Percentiles rank a stretch among this genome's conserved stretches.
phyloP scores from a whole-genome alignment of 2,329 filamentous ascomycete genomes.

The Fonsecaea nubica region DNA sequence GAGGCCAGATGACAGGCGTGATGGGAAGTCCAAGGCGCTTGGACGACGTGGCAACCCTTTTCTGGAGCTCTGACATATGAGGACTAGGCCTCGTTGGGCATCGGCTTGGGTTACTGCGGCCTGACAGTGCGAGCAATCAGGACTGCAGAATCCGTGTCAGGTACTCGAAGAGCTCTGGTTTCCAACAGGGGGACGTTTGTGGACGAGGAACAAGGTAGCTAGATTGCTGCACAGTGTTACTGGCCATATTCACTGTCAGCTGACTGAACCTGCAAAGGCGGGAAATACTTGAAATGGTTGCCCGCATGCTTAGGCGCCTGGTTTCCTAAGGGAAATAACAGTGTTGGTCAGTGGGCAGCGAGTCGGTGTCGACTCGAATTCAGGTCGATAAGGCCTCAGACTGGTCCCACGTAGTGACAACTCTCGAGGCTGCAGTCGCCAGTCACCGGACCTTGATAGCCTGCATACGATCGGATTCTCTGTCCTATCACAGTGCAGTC shows the following conservation, averaged over 20 bases:
- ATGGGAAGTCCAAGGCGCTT: not conserved
- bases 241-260: not conserved
- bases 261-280: not conserved
- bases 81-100: not conserved
- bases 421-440: not conserved
- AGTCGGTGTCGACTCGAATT: not conserved
- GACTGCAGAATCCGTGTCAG: not conserved
- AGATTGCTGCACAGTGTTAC: not conserved
- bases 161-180: not conserved
- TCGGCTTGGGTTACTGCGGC: not conserved
- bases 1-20: not conserved
- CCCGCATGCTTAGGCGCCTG: not conserved
- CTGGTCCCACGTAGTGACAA: not conserved
- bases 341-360: not conserved
- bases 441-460: not conserved
- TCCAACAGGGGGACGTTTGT: not conserved
- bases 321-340: not conserved
- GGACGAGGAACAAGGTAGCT: not conserved
- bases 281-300: not conserved
- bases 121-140: not conserved
- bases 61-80: not conserved
- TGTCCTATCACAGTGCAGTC: not conserved
- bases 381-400: not conserved
- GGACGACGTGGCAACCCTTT: constrained; percentile 2
- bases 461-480: not conserved